A percentile compares a stretch with the other conserved stretches of the same genome.
Evolutionary conservation across 495 filamentous ascomycete species (phyloP).

Genomic region (Trichoderma erinaceum): DNA sequence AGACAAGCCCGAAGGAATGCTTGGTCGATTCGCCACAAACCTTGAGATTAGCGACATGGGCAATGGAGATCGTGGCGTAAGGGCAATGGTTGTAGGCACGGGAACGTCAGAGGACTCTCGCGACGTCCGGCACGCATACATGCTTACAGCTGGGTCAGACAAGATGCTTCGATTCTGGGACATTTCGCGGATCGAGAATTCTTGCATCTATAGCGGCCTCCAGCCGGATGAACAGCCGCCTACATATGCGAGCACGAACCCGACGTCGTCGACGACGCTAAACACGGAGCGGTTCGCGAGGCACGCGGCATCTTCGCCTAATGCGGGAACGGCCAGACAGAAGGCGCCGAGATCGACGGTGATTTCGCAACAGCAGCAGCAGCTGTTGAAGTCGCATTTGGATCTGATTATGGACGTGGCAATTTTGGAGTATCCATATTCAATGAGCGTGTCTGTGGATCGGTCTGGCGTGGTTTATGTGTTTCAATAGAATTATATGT

Average conservation of each 20-base stretch:
- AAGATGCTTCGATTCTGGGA: conserved; percentile 95
- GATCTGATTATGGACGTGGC: conserved; percentile 86
- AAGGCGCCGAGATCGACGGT: conserved; percentile 65
- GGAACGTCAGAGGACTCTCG: conserved; percentile 51
- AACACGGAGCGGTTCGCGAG: conserved; percentile 64
- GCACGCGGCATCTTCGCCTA: conserved; percentile 33
- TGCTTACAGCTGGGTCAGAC: conserved; percentile 82
- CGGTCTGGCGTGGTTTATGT: conserved; percentile 89
- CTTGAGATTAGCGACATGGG: conserved; percentile 48
- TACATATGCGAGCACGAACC: conserved; percentile 64
- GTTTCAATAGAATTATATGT: conserved; percentile 43
- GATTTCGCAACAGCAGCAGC: conserved; percentile 81
- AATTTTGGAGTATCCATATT: conserved; percentile 80
- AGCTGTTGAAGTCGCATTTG: conserved; percentile 76
- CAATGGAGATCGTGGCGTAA: conserved; percentile 51
- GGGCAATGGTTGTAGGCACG: conserved; percentile 51
- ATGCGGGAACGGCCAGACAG: conserved; percentile 31
- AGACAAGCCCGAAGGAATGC: conserved; percentile 80
- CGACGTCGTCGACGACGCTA: conserved; percentile 59
- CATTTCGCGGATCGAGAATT: conserved; percentile 62
- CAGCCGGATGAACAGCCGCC: conserved; percentile 64
- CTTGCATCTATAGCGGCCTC: conserved; percentile 71
- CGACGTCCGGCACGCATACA: conserved; percentile 59
- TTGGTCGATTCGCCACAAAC: conserved; percentile 75
- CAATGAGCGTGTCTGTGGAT: conserved; percentile 88